Percentiles rank a stretch among this genome's conserved stretches.
Evolutionary conservation across 805 yeast species (phyloP).

Genomic region (Candida saitoana): DNA sequence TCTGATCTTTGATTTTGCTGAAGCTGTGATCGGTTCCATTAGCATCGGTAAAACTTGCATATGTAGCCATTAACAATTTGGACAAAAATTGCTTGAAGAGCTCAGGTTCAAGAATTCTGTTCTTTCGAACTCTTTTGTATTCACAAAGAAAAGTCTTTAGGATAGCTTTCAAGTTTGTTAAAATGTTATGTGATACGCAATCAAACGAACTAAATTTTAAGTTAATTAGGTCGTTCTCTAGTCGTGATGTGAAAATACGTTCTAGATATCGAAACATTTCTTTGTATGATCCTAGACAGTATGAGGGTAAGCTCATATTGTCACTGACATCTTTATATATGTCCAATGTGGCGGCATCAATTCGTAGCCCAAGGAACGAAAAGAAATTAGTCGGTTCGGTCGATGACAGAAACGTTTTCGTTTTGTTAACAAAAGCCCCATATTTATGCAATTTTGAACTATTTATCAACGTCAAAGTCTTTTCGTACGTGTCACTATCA

Average conservation of each 20-base stretch:
- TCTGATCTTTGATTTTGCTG: not conserved
- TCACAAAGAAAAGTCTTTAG: constrained; percentile 9
- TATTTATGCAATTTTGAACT: constrained; percentile 19
- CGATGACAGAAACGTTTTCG: constrained; percentile 21
- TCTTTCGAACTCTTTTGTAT: constrained; percentile 6
- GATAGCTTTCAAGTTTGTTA: constrained; percentile 9
- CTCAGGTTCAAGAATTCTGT: not conserved
- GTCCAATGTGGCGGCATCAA: constrained; percentile 19
- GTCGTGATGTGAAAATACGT: constrained; percentile 18
- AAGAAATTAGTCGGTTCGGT: constrained; percentile 8
- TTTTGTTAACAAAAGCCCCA: constrained; percentile 34
- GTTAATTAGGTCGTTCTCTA: constrained; percentile 18
- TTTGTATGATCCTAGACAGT: constrained; percentile 15
- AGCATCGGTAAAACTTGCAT: not conserved
- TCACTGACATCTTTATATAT: constrained; percentile 11
- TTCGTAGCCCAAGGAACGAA: constrained; percentile 30
- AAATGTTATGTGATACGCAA: constrained; percentile 13
- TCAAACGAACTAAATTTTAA: constrained; percentile 11
- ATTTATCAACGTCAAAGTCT: constrained; percentile 15
- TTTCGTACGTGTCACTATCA: constrained; percentile 16
- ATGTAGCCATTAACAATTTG: not conserved
- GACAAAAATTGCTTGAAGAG: not conserved
- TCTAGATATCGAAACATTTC: constrained; percentile 17
- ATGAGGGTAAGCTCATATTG: constrained; percentile 9
- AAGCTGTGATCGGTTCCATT: constrained; percentile 1